phyloP scores from a whole-genome alignment of 306 rosid species.

The Acacia melanoxylon region DNA sequence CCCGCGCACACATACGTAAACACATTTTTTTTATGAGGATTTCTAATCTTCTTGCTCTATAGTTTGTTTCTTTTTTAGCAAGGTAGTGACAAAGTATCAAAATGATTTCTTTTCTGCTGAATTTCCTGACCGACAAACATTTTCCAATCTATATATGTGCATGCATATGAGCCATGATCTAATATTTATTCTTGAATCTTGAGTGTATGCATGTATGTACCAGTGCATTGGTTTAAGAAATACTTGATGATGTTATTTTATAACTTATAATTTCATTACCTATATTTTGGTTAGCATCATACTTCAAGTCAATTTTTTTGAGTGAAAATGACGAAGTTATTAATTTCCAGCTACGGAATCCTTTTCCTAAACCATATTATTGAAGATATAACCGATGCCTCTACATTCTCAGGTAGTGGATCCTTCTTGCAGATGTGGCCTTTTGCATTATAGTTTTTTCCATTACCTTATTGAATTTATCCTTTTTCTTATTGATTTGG shows the following conservation, averaged over 20 bases:
- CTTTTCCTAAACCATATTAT: slow-evolving; percentile 86
- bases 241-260: slow-evolving; percentile 1
- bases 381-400: slow-evolving; percentile 73
- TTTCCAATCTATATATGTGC: background rate
- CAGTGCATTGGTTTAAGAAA: background rate
- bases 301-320: slow-evolving; percentile 21
- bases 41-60: background rate
- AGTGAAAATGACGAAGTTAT: slow-evolving; percentile 32
- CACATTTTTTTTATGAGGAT: background rate
- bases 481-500: slow-evolving; percentile 29
- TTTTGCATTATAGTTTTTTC: slow-evolving; percentile 2
- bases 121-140: background rate
- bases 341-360: slow-evolving; percentile 65
- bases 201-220: background rate
- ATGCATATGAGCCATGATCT: background rate
- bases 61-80: background rate
- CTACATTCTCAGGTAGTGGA: slow-evolving; percentile 76
- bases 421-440: slow-evolving; percentile 28
- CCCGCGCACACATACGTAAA: background rate
- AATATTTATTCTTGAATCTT: slow-evolving; percentile 13
- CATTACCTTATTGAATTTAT: slow-evolving; percentile 17
- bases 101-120: background rate
- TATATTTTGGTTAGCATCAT: background rate
- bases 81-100: background rate
- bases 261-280: slow-evolving; percentile 10